Evolutionary conservation across 2,329 filamentous ascomycete genomes (phyloP).

Genomic region (Ceratocystis variospora): DNA sequence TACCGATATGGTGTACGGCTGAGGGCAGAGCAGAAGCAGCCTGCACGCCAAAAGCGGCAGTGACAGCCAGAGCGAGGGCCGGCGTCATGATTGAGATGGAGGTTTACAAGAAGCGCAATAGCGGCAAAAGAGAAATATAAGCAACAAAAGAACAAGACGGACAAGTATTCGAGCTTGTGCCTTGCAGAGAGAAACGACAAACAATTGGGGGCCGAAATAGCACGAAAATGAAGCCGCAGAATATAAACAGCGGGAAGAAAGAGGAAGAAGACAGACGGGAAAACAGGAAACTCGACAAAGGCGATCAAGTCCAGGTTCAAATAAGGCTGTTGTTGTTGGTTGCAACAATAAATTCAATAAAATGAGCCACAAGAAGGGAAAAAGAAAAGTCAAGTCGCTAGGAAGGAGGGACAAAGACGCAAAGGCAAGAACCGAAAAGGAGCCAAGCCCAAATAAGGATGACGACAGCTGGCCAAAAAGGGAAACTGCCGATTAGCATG

Average conservation of each 20-base stretch:
- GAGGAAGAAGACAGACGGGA: neutral
- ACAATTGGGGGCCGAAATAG: neutral
- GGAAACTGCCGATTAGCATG: neutral
- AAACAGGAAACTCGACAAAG: neutral
- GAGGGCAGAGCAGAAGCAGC: conserved; percentile 8
- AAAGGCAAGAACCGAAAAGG: neutral
- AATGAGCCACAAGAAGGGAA: neutral
- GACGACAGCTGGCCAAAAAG: neutral
- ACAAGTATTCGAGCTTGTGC: neutral
- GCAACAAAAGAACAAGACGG: neutral
- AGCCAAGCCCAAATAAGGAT: neutral
- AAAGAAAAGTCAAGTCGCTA: neutral
- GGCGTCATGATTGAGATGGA: conserved; percentile 6
- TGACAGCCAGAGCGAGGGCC: conserved; percentile 8
- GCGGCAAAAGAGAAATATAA: neutral
- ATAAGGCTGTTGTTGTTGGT: neutral
- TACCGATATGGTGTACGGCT: conserved; percentile 14
- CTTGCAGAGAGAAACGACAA: neutral
- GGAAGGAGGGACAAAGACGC: neutral
- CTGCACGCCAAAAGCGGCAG: conserved; percentile 11
- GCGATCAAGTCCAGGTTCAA: neutral
- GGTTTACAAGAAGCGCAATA: neutral
- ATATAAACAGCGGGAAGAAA: neutral
- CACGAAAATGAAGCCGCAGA: neutral
- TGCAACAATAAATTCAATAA: neutral